Evolutionary conservation across 495 filamentous ascomycete genomes (phyloP).

Genomic region (Emericellopsis terricola): DNA sequence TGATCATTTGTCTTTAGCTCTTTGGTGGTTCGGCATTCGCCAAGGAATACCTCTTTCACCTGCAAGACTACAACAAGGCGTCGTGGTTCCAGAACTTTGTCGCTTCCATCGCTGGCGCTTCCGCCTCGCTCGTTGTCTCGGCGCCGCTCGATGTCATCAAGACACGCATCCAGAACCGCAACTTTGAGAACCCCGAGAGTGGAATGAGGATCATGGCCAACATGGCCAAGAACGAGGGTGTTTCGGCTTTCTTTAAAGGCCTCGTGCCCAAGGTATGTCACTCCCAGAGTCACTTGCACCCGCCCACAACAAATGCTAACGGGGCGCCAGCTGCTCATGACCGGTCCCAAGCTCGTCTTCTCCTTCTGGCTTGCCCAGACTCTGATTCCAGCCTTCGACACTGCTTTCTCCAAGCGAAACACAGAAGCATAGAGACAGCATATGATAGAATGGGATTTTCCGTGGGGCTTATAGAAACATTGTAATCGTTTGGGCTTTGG

Average conservation of each 20-base stretch:
- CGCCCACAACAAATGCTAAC: slow-evolving; percentile 4
- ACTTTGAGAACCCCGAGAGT: slow-evolving; percentile 93
- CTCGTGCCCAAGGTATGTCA: slow-evolving; percentile 63
- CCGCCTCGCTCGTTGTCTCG: slow-evolving; percentile 80
- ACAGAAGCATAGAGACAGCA: too few species aligned
- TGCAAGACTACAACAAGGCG: slow-evolving; percentile 90
- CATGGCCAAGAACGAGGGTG: slow-evolving; percentile 81
- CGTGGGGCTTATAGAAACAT: too few species aligned
- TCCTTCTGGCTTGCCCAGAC: slow-evolving; percentile 99
- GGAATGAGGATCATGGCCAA: slow-evolving; percentile 75
- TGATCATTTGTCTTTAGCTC: slow-evolving; percentile 49
- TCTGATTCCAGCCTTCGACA: slow-evolving; percentile 49
- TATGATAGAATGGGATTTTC: too few species aligned
- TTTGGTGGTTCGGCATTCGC: slow-evolving; percentile 97
- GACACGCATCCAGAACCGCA: slow-evolving; percentile 96
- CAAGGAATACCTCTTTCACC: slow-evolving; percentile 81
- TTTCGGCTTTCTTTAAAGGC: slow-evolving; percentile 89
- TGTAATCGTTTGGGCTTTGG: too few species aligned
- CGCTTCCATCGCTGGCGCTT: slow-evolving; percentile 84
- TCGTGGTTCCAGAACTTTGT: slow-evolving; percentile 93
- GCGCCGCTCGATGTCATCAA: slow-evolving; percentile 98
- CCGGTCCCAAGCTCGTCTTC: slow-evolving; percentile 94
- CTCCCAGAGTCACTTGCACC: not conserved
- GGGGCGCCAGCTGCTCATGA: slow-evolving; percentile 61
- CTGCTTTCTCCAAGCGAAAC: slow-evolving; percentile 8